phyloP scores from a whole-genome alignment of 2,329 filamentous ascomycete species.

The Daldinia sp. region DNA sequence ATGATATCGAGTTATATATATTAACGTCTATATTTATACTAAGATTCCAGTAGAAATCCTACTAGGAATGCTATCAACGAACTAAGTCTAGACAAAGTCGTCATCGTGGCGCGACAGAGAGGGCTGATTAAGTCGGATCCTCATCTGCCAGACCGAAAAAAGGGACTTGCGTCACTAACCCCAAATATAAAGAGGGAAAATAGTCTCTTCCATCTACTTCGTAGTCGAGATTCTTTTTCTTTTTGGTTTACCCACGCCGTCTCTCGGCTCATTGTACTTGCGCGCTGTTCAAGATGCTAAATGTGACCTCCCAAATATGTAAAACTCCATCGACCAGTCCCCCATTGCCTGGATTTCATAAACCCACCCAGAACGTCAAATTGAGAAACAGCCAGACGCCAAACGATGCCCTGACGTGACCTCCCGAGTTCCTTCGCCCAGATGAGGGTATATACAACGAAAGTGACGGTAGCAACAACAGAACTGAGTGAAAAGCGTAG shows the following conservation, averaged over 20 bases:
- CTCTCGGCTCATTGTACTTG: slow-evolving; percentile 32
- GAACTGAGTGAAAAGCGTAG: slow-evolving; percentile 33
- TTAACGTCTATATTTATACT: slow-evolving; percentile 33
- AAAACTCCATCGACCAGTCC: slow-evolving; percentile 28
- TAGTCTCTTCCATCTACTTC: slow-evolving; percentile 31
- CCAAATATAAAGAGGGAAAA: slow-evolving; percentile 26
- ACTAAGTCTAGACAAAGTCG: slow-evolving; percentile 13
- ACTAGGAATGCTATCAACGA: slow-evolving; percentile 24
- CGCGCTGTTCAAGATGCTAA: slow-evolving; percentile 35
- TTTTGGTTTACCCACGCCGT: slow-evolving; percentile 30
- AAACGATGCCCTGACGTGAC: slow-evolving; percentile 49
- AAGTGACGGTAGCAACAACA: slow-evolving; percentile 39
- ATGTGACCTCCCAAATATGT: slow-evolving; percentile 34
- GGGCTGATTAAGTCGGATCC: slow-evolving; percentile 21
- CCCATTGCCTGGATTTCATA: slow-evolving; percentile 32
- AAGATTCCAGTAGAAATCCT: slow-evolving; percentile 19
- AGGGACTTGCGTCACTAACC: slow-evolving; percentile 41
- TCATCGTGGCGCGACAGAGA: slow-evolving; percentile 9
- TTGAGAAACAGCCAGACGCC: slow-evolving; percentile 46
- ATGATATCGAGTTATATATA: slow-evolving; percentile 20
- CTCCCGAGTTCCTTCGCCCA: slow-evolving; percentile 50
- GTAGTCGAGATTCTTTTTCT: slow-evolving; percentile 23
- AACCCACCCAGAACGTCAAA: slow-evolving; percentile 35
- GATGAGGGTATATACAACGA: slow-evolving; percentile 52
- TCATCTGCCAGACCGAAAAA: slow-evolving; percentile 29